A percentile compares a stretch with the other conserved stretches of the same genome.
phyloP scores from a whole-genome alignment of 371 early-diverging fungal genomes.

The Mycotypha africana region DNA sequence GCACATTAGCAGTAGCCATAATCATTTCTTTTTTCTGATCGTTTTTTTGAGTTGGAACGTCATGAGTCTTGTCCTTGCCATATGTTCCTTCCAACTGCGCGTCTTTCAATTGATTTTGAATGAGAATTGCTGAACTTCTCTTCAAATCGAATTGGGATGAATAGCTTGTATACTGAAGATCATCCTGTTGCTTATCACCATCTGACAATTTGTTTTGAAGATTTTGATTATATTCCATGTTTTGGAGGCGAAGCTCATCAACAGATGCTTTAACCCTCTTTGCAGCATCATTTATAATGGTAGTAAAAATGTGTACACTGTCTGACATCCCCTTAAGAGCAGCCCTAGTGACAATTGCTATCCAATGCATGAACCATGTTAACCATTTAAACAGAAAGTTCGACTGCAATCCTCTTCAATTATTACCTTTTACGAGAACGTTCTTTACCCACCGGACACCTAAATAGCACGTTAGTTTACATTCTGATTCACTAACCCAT shows the following conservation, averaged over 20 bases:
- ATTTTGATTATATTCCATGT: not conserved
- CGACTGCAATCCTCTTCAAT: no score
- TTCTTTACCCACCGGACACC: conserved; percentile 52
- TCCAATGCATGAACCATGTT: not conserved
- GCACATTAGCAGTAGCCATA: no score
- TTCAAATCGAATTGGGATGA: not conserved
- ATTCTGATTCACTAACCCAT: conserved; percentile 33
- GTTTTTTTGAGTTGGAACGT: no score
- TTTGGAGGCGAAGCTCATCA: not conserved
- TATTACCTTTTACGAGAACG: conserved; percentile 43
- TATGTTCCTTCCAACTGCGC: not conserved
- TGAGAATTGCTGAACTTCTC: no score
- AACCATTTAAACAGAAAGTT: not conserved
- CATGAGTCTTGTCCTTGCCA: no score
- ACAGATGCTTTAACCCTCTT: not conserved
- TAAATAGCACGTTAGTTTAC: conserved; percentile 44
- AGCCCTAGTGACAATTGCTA: conserved; percentile 36
- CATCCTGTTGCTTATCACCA: no score
- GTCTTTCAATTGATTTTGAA: no score
- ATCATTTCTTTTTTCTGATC: no score
- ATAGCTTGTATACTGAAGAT: no score
- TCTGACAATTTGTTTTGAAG: not conserved
- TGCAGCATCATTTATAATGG: conserved; percentile 22
- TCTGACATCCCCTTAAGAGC: conserved; percentile 40
- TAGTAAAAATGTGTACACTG: conserved; percentile 24